Conservation (phyloP, 225 moss, liverwort and hornwort genomes). For the Sphagnum tenellum region DNA sequence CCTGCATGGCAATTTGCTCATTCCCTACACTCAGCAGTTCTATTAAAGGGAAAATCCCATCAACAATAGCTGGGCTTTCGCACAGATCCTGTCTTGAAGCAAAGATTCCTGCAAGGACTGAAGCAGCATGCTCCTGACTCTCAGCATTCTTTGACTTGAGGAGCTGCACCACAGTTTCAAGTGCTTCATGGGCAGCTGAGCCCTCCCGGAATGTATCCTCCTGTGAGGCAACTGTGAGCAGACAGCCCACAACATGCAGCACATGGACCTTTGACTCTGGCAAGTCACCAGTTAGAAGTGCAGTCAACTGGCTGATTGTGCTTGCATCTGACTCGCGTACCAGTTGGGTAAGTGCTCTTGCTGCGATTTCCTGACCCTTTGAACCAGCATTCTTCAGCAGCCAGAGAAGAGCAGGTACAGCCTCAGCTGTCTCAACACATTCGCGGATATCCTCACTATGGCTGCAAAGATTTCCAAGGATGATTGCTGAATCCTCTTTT, state of each 20-base stretch:
- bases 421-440: constrained; percentile 97
- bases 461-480: constrained; percentile 87
- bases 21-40: constrained; percentile 48
- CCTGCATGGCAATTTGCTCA: constrained; percentile 76
- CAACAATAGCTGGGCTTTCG: constrained; percentile 70
- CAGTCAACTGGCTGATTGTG: constrained; percentile 91
- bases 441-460: constrained; percentile 97
- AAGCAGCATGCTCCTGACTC: constrained; percentile 72
- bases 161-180: constrained; percentile 70
- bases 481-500: constrained; percentile 89
- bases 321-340: constrained; percentile 89
- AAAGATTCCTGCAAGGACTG: constrained; percentile 80
- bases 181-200: constrained; percentile 78
- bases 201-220: constrained; percentile 80
- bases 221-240: constrained; percentile 83
- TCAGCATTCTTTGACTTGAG: constrained; percentile 62
- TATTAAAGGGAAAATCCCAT: constrained; percentile 67
- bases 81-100: constrained; percentile 82
- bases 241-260: constrained; percentile 83
- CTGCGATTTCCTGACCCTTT: constrained; percentile 90
- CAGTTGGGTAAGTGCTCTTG: constrained; percentile 82
- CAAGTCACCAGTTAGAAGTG: constrained; percentile 83
- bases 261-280: constrained; percentile 84
- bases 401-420: constrained; percentile 90
- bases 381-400: constrained; percentile 88